Conservation (phyloP, 2,329 filamentous ascomycete species). For the Alternaria ventricosa region DNA sequence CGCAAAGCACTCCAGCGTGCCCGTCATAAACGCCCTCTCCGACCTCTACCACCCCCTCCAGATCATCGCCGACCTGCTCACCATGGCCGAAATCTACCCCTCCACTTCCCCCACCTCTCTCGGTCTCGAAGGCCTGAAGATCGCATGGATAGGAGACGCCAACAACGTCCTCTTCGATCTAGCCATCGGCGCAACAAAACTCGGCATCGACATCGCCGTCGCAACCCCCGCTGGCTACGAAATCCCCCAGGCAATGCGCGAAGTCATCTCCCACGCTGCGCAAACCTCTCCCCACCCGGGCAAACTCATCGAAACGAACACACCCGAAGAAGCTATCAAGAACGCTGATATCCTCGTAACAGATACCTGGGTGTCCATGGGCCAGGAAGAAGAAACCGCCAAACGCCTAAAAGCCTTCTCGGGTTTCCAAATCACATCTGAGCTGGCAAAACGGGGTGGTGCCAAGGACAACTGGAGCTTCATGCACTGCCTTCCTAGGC, state of each 20-base stretch:
- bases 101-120: conserved; percentile 58
- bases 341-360: conserved; percentile 90
- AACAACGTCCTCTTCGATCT: conserved; percentile 98
- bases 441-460: conserved; percentile 81
- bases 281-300: conserved; percentile 64
- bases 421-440: conserved; percentile 89
- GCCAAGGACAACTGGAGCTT: conserved; percentile 94
- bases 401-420: conserved; percentile 81
- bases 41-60: conserved; percentile 94
- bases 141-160: conserved; percentile 95
- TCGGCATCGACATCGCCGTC: conserved; percentile 84
- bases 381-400: conserved; percentile 84
- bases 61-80: conserved; percentile 91
- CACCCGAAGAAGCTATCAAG: conserved; percentile 85
- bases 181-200: conserved; percentile 84
- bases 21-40: conserved; percentile 69
- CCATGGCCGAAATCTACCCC: conserved; percentile 79
- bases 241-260: conserved; percentile 76
- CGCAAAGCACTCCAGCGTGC: conserved; percentile 56
- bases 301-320: conserved; percentile 74
- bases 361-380: conserved; percentile 99
- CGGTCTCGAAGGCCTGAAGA: conserved; percentile 81
- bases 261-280: conserved; percentile 72
- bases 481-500: conserved; percentile 96
- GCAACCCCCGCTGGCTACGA: conserved; percentile 85